phyloP scores from a whole-genome alignment of 2,329 filamentous ascomycete species.

The Decorospora gaudefroyi region DNA sequence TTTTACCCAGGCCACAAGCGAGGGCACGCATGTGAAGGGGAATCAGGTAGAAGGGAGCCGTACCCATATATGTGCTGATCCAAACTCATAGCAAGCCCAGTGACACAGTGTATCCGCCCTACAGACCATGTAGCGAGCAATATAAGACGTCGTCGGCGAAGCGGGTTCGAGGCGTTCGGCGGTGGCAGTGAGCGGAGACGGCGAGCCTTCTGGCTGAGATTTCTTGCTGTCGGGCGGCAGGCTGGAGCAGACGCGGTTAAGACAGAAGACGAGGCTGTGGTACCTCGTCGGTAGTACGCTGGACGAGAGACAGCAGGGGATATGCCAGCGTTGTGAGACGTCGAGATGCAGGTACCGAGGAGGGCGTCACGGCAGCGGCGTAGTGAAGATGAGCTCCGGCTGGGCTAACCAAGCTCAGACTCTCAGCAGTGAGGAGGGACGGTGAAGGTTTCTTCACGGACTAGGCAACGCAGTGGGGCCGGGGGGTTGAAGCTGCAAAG shows the following conservation, averaged over 20 bases:
- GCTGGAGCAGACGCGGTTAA: constrained; percentile 30
- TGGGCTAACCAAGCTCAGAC: constrained; percentile 24
- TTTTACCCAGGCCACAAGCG: constrained; percentile 9
- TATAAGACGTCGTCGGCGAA: constrained; percentile 25
- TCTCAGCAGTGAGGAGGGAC: constrained; percentile 28
- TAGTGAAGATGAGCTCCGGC: constrained; percentile 23
- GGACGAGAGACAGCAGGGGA: constrained; percentile 30
- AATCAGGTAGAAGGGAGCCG: constrained; percentile 30
- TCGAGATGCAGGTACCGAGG: constrained; percentile 41
- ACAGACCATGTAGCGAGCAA: constrained; percentile 39
- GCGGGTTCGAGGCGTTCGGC: constrained; percentile 22
- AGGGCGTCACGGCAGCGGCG: constrained; percentile 33
- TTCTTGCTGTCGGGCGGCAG: constrained; percentile 22
- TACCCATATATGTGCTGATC: constrained; percentile 51
- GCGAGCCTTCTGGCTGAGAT: constrained; percentile 29
- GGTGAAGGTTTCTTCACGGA: constrained; percentile 35
- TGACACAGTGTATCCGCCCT: constrained; percentile 33
- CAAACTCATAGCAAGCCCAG: constrained; percentile 49
- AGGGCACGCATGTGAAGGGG: constrained; percentile 19
- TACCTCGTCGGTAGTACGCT: constrained; percentile 32
- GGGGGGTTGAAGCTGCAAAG: constrained; percentile 35
- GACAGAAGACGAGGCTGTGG: constrained; percentile 35
- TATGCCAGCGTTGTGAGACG: constrained; percentile 38
- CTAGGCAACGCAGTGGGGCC: constrained; percentile 38
- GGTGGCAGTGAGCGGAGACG: constrained; percentile 22